Percentiles rank a stretch among this genome's conserved stretches.
Conservation (phyloP, 768 basidiomycete species). For the Aureoboletus auriporus region DNA sequence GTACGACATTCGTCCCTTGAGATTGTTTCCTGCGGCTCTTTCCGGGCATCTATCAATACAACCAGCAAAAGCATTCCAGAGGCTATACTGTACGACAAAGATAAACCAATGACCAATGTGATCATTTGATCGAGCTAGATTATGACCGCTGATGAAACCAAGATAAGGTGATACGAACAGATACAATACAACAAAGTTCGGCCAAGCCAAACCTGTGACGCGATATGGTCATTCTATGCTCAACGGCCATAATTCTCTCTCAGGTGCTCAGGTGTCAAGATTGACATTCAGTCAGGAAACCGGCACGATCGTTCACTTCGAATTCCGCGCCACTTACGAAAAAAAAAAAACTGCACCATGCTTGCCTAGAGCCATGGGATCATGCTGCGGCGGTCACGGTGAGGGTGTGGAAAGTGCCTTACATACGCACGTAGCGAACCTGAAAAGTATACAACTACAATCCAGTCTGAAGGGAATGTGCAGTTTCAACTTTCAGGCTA, state of each 20-base stretch:
- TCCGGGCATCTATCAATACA: neutral
- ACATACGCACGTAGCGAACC: conserved; percentile 21
- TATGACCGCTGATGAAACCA: conserved; percentile 1
- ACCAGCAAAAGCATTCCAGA: neutral
- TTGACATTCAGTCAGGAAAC: conserved; percentile 14
- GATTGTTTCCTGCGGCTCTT: conserved; percentile 20
- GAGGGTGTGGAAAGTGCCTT: conserved; percentile 18
- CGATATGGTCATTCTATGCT: conserved; percentile 21
- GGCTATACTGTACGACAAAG: neutral
- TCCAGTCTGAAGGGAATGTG: conserved; percentile 7
- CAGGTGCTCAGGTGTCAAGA: conserved; percentile 12
- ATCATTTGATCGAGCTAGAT: conserved; percentile 3
- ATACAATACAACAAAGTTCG: conserved; percentile 7
- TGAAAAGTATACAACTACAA: conserved; percentile 10
- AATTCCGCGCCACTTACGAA: conserved; percentile 29
- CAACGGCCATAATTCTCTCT: conserved; percentile 14
- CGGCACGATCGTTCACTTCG: conserved; percentile 20
- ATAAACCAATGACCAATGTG: neutral
- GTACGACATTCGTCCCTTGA: conserved; percentile 24
- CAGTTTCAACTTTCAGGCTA: conserved; percentile 28
- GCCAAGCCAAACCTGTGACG: conserved; percentile 17
- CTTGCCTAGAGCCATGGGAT: conserved; percentile 12
- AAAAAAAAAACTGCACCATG: conserved; percentile 18
- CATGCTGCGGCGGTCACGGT: conserved; percentile 11
- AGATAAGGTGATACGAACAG: conserved; percentile 1